phyloP scores from a whole-genome alignment of 768 basidiomycete genomes.

The Leccinum subgranulosum region DNA sequence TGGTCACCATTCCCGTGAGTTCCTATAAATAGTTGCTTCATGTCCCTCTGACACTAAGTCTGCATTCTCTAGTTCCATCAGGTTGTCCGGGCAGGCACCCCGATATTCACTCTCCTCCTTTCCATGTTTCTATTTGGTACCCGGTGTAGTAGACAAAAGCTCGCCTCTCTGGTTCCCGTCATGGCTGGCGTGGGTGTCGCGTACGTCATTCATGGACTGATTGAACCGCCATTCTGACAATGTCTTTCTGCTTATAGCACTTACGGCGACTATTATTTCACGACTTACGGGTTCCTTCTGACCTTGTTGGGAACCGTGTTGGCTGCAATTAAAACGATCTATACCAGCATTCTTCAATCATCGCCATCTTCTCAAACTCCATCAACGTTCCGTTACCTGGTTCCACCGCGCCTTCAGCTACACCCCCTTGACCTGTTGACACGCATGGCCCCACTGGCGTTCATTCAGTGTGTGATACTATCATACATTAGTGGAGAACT shows the following conservation, averaged over 20 bases:
- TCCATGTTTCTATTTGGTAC: constrained; percentile 66
- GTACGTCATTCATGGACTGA: constrained; percentile 35
- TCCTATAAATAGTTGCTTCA: background rate
- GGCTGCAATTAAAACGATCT: constrained; percentile 91
- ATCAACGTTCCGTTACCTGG: constrained; percentile 19
- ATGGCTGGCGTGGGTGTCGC: constrained; percentile 89
- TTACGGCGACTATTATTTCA: constrained; percentile 95
- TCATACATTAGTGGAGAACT: constrained; percentile 84
- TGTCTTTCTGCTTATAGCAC: constrained; percentile 50
- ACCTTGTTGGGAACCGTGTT: constrained; percentile 89
- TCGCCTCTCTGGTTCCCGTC: constrained; percentile 79
- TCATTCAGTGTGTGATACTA: constrained; percentile 78
- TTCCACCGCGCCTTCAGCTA: constrained; percentile 39
- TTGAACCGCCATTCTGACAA: background rate
- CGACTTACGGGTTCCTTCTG: constrained; percentile 75
- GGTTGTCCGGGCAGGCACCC: constrained; percentile 89
- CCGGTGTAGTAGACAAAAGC: constrained; percentile 55
- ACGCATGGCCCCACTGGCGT: constrained; percentile 89
- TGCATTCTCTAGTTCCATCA: constrained; percentile 77
- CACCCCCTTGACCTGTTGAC: constrained; percentile 86
- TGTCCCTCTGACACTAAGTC: background rate
- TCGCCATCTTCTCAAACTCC: constrained; percentile 22
- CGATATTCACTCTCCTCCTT: constrained; percentile 86
- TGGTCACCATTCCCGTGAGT: constrained; percentile 88
- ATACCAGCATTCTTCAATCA: constrained; percentile 79